A percentile compares a stretch with the other conserved stretches of the same genome.
These are phyloP conservation scores for Metschnikowia similis DNA, from an alignment of 805 yeast genomes.

Conservation along the genomic window DNA sequence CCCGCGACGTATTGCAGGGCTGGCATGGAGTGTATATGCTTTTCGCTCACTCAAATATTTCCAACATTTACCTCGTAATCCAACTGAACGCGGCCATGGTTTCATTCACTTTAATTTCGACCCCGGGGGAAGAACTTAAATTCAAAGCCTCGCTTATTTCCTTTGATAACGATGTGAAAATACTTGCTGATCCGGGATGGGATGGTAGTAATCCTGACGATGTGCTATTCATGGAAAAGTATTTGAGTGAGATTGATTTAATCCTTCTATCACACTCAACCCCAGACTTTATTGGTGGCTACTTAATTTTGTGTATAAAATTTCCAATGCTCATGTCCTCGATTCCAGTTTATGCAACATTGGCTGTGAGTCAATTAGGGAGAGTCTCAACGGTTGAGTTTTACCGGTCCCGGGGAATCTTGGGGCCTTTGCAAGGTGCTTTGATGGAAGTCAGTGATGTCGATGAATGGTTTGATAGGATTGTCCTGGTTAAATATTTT, in stretches of 20 bases:
- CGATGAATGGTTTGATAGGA: slow-evolving; percentile 72
- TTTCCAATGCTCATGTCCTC: slow-evolving; percentile 53
- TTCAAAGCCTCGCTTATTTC: slow-evolving; percentile 48
- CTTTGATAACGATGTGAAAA: slow-evolving; percentile 51
- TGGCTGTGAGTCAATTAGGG: slow-evolving; percentile 87
- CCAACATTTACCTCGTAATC: background rate
- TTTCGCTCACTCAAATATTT: background rate
- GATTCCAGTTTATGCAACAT: slow-evolving; percentile 78
- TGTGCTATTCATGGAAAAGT: slow-evolving; percentile 31
- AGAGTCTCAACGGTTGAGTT: slow-evolving; percentile 79
- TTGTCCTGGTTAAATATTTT: slow-evolving; percentile 67
- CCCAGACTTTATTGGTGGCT: slow-evolving; percentile 75
- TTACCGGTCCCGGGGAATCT: slow-evolving; percentile 65
- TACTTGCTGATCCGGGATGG: slow-evolving; percentile 77
- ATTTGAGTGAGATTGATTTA: slow-evolving; percentile 49
- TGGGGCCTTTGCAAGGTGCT: slow-evolving; percentile 65
- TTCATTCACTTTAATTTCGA: slow-evolving; percentile 30
- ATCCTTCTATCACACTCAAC: slow-evolving; percentile 87
- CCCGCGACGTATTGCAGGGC: background rate
- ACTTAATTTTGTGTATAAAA: slow-evolving; percentile 55
- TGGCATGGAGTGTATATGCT: background rate
- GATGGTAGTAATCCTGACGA: slow-evolving; percentile 43
- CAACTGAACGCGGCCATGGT: slow-evolving; percentile 24
- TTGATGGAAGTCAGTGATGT: slow-evolving; percentile 65
- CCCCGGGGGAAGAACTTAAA: slow-evolving; percentile 21